A percentile compares a stretch with the other conserved stretches of the same genome.
These are phyloP conservation scores for Xerocomellus intermedius DNA, from an alignment of 768 basidiomycete species.

Conservation along the genomic window DNA sequence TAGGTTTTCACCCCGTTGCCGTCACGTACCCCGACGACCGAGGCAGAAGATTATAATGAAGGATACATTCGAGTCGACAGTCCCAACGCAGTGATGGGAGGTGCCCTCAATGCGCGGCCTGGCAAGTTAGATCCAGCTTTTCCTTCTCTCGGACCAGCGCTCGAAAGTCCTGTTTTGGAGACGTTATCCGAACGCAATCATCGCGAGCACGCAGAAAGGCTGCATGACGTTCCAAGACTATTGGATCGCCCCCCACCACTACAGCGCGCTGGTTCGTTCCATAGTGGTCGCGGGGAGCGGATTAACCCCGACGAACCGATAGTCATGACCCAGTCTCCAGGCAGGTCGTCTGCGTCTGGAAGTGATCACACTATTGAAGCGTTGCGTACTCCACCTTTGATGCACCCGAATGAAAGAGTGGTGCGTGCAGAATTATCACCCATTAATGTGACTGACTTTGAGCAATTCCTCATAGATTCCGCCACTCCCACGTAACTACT, in stretches of 20 bases:
- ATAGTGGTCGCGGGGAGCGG: conserved; percentile 18
- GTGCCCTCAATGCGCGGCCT: conserved; percentile 33
- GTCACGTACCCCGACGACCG: conserved; percentile 34
- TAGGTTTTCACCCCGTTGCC: conserved; percentile 34
- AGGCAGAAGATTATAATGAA: conserved; percentile 32
- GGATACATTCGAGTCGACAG: conserved; percentile 32
- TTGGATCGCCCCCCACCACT: conserved; percentile 23
- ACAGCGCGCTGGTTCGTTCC: conserved; percentile 21
- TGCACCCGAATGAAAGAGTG: conserved; percentile 27
- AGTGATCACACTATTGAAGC: conserved; percentile 35
- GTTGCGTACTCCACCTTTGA: conserved; percentile 19
- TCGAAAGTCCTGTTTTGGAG: conserved; percentile 22
- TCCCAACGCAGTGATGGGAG: conserved; percentile 33
- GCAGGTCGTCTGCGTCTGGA: conserved; percentile 20
- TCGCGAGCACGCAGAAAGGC: conserved; percentile 15
- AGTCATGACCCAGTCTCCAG: conserved; percentile 18
- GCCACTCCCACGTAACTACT: conserved; percentile 26
- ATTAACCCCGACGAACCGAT: conserved; percentile 19
- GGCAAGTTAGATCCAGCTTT: conserved; percentile 21
- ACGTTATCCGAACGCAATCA: conserved; percentile 25
- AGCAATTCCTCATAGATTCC: conserved; percentile 23
- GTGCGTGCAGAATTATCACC: conserved; percentile 13
- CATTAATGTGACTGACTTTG: neutral
- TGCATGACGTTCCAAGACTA: conserved; percentile 22
- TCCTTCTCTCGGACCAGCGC: conserved; percentile 21